Evolutionary conservation across 1,139 yeast genomes (phyloP), one percentile per base, ranked within the genome.

Genomic region (Geotrichum cucujoidarum): DNA sequence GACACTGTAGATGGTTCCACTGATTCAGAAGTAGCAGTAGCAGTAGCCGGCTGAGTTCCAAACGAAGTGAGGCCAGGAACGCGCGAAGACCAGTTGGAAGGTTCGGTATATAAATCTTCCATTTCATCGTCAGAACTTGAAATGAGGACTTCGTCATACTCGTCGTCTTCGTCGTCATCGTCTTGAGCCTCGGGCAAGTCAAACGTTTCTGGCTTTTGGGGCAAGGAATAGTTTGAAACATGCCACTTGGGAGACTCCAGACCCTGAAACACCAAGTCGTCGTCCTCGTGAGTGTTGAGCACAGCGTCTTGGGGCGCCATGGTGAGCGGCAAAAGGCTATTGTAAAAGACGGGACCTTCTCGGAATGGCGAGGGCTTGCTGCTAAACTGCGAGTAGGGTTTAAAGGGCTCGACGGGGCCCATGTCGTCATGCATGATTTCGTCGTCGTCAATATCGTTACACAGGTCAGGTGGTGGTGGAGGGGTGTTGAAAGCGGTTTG

Each of bases 141-240:
- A 17, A 39, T 39, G 17, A 39, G 22, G 7, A 39, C 35, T 11
- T 39, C 43, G 8, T 27, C 14, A 14, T 20, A 30, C 16, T 29
- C 43, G 16, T 39, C 43, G 21, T 39, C 43, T 2, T 39, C 43
- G 34, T 39, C 43, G 11, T 39, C 43, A 7, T 36, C 33, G n/a
- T 31, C 33, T n/a, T 31, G 10, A 16, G 43, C 24, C 22, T 39
- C 43, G 20, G 43, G 43, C 4, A 13, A 16, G 4, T 39, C 43
- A 5, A 39, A 30, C 35, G 24, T 8, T 27, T 22, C 34, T 5
- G 22, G 27, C 13, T 39, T 14, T 13, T 30, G 43, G 11, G 16
- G 16, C 17, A 13, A 17, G 22, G 22, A 18, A 13, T 17, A 39
- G 27, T 30, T 35, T 13, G 27, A n/a, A 6, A 27, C 21, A 20